phyloP scores from a whole-genome alignment of 192 early-diverging fungal genomes.

The Neocallimastix lanati region DNA sequence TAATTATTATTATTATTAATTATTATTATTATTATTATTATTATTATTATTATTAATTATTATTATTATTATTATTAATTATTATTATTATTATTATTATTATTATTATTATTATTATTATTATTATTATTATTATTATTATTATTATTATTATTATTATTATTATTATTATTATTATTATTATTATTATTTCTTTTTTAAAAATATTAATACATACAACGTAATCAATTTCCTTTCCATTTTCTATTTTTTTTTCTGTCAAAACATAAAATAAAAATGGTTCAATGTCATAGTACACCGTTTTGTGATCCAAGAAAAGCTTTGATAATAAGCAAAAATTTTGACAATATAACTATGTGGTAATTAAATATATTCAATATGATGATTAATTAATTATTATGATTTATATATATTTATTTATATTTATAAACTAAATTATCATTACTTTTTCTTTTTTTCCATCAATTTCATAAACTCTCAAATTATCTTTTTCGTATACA shows the following conservation, averaged over 20 bases:
- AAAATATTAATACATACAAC: conserved; percentile 37
- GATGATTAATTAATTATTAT: no score
- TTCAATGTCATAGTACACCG: conserved; percentile 83
- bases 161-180: no score
- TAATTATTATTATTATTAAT: no score
- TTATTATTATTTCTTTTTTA: background rate
- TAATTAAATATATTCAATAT: no score
- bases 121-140: no score
- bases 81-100: no score
- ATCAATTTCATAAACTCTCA: conserved; percentile 75
- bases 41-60: no score
- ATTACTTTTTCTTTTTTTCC: conserved; percentile 62
- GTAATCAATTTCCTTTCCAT: conserved; percentile 17
- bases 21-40: no score
- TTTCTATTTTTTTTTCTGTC: conserved; percentile 12
- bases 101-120: no score
- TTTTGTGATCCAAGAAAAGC: conserved; percentile 92
- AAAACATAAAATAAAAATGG: conserved; percentile 88
- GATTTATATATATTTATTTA: background rate
- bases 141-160: no score
- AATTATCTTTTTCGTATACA: conserved; percentile 54
- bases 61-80: no score
- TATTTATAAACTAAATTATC: background rate
- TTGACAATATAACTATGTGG: conserved; percentile 68
- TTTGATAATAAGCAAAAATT: conserved; percentile 85